These are phyloP conservation scores for Aristolochia fimbriata DNA, from an alignment of 164 flowering plant genomes.

Conservation along the genomic window DNA sequence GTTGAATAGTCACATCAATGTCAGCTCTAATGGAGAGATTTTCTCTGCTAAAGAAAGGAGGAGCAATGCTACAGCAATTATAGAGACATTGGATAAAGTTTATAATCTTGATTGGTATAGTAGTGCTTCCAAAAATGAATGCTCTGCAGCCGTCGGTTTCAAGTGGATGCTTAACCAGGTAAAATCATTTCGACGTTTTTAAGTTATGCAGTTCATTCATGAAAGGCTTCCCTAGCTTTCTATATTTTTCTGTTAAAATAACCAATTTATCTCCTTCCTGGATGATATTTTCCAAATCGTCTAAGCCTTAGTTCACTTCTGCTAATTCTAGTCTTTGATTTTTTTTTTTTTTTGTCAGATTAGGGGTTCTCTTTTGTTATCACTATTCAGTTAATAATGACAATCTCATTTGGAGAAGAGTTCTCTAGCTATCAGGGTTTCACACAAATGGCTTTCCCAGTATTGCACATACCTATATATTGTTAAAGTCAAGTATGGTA, in stretches of 20 bases:
- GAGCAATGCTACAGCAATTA: conserved; percentile 27
- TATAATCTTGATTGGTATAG: conserved; percentile 44
- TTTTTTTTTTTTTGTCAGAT: no score
- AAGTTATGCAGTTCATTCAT: no score
- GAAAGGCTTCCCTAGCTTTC: neutral
- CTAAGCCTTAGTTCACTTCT: no score
- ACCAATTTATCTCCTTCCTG: neutral
- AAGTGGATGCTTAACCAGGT: conserved; percentile 68
- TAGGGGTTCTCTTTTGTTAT: no score
- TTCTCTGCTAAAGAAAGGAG: conserved; percentile 30
- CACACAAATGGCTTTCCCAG: no score
- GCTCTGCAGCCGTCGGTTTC: conserved; percentile 51
- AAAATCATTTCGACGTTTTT: neutral
- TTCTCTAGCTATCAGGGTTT: no score
- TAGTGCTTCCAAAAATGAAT: conserved; percentile 50
- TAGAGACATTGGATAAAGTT: conserved; percentile 33
- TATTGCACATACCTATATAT: no score
- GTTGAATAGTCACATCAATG: conserved; percentile 40
- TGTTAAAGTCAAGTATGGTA: no score
- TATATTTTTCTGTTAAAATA: neutral
- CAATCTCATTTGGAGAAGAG: no score
- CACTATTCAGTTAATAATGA: no score
- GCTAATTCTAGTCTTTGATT: no score
- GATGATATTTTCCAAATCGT: no score
- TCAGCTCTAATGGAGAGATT: conserved; percentile 48